A percentile compares a stretch with the other conserved stretches of the same genome.
These are phyloP conservation scores for Exsudoporus frostii DNA, from an alignment of 768 basidiomycete species.

Conservation along the genomic window DNA sequence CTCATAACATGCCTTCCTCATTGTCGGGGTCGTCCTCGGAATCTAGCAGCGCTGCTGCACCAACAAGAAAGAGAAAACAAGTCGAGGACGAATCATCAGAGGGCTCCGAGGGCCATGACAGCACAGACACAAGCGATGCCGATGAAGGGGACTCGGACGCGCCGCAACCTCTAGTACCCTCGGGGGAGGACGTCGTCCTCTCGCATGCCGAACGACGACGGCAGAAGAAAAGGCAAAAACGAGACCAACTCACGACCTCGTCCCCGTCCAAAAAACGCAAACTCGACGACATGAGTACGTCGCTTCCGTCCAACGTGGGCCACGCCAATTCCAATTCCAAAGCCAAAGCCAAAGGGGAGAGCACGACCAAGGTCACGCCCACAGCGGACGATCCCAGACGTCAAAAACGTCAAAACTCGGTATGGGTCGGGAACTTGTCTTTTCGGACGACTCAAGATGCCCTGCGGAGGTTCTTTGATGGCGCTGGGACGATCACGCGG, in stretches of 20 bases:
- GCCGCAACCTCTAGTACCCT: slow-evolving; percentile 1
- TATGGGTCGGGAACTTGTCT: slow-evolving; percentile 95
- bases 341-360: not conserved
- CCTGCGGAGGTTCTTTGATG: slow-evolving; percentile 68
- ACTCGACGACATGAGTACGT: slow-evolving; percentile 22
- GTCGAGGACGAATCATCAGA: slow-evolving; percentile 16
- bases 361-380: not conserved
- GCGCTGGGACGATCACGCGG: slow-evolving; percentile 70
- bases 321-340: not conserved
- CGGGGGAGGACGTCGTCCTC: slow-evolving; percentile 41
- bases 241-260: slow-evolving; percentile 9
- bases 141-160: slow-evolving; percentile 8
- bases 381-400: slow-evolving; percentile 13
- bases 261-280: slow-evolving; percentile 46
- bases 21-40: slow-evolving; percentile 32
- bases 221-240: slow-evolving; percentile 48
- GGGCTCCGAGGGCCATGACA: slow-evolving; percentile 27
- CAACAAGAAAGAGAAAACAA: slow-evolving; percentile 23
- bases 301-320: not conserved
- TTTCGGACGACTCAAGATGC: slow-evolving; percentile 82
- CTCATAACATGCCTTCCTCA: slow-evolving; percentile 13
- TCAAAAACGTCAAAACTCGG: slow-evolving; percentile 71
- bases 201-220: slow-evolving; percentile 75
- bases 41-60: slow-evolving; percentile 29
- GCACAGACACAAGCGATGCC: slow-evolving; percentile 10